A percentile compares a stretch with the other conserved stretches of the same genome.
These are phyloP conservation scores for Phoma sp. DNA, from an alignment of 2,329 filamentous ascomycete genomes.

Conservation along the genomic window DNA sequence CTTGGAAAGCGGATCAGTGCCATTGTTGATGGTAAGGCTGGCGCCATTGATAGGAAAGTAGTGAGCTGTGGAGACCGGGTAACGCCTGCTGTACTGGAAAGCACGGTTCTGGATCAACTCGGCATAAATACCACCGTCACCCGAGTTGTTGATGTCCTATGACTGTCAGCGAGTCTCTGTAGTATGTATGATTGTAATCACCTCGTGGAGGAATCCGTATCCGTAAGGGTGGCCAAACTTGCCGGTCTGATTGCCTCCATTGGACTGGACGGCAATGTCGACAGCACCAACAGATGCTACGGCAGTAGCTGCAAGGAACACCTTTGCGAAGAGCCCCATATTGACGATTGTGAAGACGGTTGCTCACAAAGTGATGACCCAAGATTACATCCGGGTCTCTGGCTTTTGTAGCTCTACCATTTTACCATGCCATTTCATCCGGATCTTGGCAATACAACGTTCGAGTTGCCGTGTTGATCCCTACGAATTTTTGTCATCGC, in stretches of 20 bases:
- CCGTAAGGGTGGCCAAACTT: slow-evolving; percentile 39
- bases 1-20: slow-evolving; percentile 53
- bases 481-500: slow-evolving; percentile 6
- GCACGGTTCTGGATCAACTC: slow-evolving; percentile 75
- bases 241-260: slow-evolving; percentile 39
- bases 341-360: slow-evolving; percentile 22
- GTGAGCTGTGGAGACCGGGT: slow-evolving; percentile 35
- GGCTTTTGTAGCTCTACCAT: slow-evolving; percentile 10
- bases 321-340: slow-evolving; percentile 30
- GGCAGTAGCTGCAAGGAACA: slow-evolving; percentile 31
- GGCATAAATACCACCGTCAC: slow-evolving; percentile 76
- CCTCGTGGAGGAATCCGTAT: slow-evolving; percentile 44
- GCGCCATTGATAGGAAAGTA: slow-evolving; percentile 46
- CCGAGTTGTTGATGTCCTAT: slow-evolving; percentile 67
- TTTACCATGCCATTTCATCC: slow-evolving; percentile 6
- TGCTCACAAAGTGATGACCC: slow-evolving; percentile 15
- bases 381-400: slow-evolving; percentile 1
- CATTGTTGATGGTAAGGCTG: slow-evolving; percentile 47
- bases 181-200: not conserved
- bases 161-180: not conserved
- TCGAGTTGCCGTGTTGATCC: slow-evolving; percentile 15
- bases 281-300: slow-evolving; percentile 32
- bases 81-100: slow-evolving; percentile 62
- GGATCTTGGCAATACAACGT: slow-evolving; percentile 9
- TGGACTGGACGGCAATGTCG: slow-evolving; percentile 35